Percentiles rank a stretch among this genome's conserved stretches.
phyloP scores from a whole-genome alignment of 768 basidiomycete species.

The Gymnopilus junonius region DNA sequence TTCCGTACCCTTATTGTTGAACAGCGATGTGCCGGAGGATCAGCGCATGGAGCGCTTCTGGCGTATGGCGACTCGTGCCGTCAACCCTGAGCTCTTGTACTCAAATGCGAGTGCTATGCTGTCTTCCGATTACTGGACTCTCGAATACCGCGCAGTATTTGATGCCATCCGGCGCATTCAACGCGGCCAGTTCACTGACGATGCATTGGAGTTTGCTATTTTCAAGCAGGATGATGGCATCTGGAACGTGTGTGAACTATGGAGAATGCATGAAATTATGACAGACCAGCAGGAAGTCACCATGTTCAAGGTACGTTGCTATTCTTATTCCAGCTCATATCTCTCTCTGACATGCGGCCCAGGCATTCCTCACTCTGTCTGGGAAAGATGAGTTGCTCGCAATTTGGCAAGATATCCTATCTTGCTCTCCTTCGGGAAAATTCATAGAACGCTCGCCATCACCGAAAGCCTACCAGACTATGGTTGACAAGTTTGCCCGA shows the following conservation, averaged over 20 bases:
- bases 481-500: constrained; percentile 30
- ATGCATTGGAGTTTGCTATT: constrained; percentile 35
- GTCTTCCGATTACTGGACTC: constrained; percentile 34
- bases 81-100: constrained; percentile 33
- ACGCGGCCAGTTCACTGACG: constrained; percentile 26
- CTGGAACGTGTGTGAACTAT: constrained; percentile 35
- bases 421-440: constrained; percentile 6
- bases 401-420: constrained; percentile 30
- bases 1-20: neutral
- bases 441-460: constrained; percentile 14
- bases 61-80: constrained; percentile 28
- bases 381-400: constrained; percentile 28
- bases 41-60: constrained; percentile 27
- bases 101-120: constrained; percentile 33
- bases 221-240: constrained; percentile 29
- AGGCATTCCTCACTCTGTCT: constrained; percentile 29
- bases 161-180: constrained; percentile 31
- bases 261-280: constrained; percentile 35
- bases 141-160: constrained; percentile 32
- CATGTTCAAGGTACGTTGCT: constrained; percentile 30
- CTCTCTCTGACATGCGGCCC: neutral
- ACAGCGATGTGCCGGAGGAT: constrained; percentile 15
- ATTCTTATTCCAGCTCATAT: neutral
- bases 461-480: constrained; percentile 26
- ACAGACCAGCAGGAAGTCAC: constrained; percentile 30